These are phyloP conservation scores for Termitomyces bulborhizus DNA, from an alignment of 768 basidiomycete species.

Conservation along the genomic window DNA sequence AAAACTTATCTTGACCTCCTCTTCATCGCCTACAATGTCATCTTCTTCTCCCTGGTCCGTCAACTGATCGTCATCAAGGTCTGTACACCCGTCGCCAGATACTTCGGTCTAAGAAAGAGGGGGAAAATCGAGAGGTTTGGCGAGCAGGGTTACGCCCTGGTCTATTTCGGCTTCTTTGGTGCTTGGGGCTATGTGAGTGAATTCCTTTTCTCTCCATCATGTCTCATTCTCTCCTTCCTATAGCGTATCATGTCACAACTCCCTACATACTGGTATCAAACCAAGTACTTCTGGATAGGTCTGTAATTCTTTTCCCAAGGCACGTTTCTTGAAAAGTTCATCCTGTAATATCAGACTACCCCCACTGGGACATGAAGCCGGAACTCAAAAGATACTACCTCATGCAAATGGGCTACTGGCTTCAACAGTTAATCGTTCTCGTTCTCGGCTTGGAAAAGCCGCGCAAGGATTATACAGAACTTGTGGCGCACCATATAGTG, in stretches of 20 bases:
- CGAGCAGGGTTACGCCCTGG: conserved; percentile 84
- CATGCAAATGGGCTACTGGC: conserved; percentile 91
- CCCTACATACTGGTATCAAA: conserved; percentile 83
- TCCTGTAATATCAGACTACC: conserved; percentile 55
- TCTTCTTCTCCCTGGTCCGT: conserved; percentile 86
- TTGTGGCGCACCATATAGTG: conserved; percentile 87
- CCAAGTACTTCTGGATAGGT: conserved; percentile 84
- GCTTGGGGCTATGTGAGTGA: conserved; percentile 71
- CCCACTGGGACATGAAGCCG: conserved; percentile 82
- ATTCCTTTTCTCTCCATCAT: not conserved
- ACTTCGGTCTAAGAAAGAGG: conserved; percentile 61
- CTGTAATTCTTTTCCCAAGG: conserved; percentile 9
- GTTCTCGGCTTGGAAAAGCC: conserved; percentile 88
- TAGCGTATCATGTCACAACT: conserved; percentile 79
- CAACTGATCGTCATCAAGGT: conserved; percentile 65
- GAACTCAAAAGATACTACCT: conserved; percentile 91
- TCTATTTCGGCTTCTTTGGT: conserved; percentile 73
- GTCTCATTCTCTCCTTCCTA: not conserved
- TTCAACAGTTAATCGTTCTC: conserved; percentile 86
- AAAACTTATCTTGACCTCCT: conserved; percentile 72
- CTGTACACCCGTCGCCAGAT: conserved; percentile 59
- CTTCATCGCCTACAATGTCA: conserved; percentile 78
- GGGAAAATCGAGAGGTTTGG: conserved; percentile 78
- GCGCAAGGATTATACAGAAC: conserved; percentile 83
- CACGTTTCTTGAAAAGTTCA: not conserved